Evolutionary conservation across 257 asterid species (phyloP).

Genomic region (Ajuga chamaepitys): DNA sequence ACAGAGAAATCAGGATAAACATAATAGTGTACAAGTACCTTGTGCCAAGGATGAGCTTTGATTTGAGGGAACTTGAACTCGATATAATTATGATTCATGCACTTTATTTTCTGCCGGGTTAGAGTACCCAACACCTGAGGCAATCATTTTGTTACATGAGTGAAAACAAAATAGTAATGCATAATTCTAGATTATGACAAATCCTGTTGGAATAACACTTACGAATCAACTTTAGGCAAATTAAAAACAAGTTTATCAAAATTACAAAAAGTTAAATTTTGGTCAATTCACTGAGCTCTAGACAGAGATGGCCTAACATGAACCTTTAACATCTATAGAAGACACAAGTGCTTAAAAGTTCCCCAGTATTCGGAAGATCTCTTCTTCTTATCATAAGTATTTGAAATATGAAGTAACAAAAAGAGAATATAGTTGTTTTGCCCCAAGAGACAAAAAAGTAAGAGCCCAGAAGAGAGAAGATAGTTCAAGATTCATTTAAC

Average conservation of each 20-base stretch:
- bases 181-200: too few species aligned
- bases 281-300: constrained; percentile 1
- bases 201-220: too few species aligned
- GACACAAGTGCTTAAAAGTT: not conserved
- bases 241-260: not conserved
- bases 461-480: too few species aligned
- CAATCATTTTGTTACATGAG: constrained; percentile 6
- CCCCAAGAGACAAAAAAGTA: too few species aligned
- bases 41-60: too few species aligned
- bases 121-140: constrained; percentile 78
- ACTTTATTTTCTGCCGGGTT: constrained; percentile 80
- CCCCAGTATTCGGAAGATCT: not conserved
- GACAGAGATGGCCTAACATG: too few species aligned
- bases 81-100: too few species aligned
- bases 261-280: not conserved
- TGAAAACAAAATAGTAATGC: not conserved
- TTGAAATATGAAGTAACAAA: not conserved
- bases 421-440: too few species aligned
- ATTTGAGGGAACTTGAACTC: too few species aligned
- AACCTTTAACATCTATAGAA: too few species aligned
- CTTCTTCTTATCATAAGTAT: not conserved
- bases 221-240: not conserved
- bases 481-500: too few species aligned
- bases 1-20: not conserved
- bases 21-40: constrained; percentile 24